Percentiles rank a stretch among this genome's conserved stretches.
Evolutionary conservation across 306 rosid genomes (phyloP).

Genomic region (Glycine soja): DNA sequence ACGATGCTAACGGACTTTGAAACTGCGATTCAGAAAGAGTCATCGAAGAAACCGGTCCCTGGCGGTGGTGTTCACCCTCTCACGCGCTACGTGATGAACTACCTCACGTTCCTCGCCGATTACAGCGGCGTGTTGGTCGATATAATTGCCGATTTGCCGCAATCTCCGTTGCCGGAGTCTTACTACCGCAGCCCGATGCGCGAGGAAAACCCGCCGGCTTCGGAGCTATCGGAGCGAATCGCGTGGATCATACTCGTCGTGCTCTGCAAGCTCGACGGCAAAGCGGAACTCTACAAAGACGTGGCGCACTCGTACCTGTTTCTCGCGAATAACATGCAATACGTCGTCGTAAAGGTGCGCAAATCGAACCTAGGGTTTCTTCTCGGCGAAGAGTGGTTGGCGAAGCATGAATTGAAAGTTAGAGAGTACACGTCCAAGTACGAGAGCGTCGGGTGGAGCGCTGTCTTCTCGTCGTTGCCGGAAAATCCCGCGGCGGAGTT

Average conservation of each 20-base stretch:
- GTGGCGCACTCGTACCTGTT: slow-evolving; percentile 79
- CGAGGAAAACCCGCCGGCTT: slow-evolving; percentile 41
- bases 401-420: slow-evolving; percentile 67
- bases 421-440: slow-evolving; percentile 66
- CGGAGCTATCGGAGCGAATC: slow-evolving; percentile 54
- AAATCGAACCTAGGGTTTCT: slow-evolving; percentile 59
- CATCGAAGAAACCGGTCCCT: slow-evolving; percentile 57
- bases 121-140: slow-evolving; percentile 62
- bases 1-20: slow-evolving; percentile 71
- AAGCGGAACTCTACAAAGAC: slow-evolving; percentile 68
- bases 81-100: slow-evolving; percentile 86
- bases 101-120: slow-evolving; percentile 67
- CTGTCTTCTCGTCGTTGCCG: slow-evolving; percentile 65
- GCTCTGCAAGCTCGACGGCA: slow-evolving; percentile 79
- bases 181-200: slow-evolving; percentile 53
- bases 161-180: slow-evolving; percentile 72
- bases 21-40: slow-evolving; percentile 70
- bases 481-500: slow-evolving; percentile 59
- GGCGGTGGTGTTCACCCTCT: slow-evolving; percentile 82
- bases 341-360: slow-evolving; percentile 71
- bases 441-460: slow-evolving; percentile 72
- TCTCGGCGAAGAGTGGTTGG: slow-evolving; percentile 71
- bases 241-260: slow-evolving; percentile 80
- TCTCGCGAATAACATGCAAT: slow-evolving; percentile 80
- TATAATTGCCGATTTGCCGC: slow-evolving; percentile 69